Evolutionary conservation across 192 early-diverging fungal genomes (phyloP).

Genomic region (Coemansia guatemalensis): DNA sequence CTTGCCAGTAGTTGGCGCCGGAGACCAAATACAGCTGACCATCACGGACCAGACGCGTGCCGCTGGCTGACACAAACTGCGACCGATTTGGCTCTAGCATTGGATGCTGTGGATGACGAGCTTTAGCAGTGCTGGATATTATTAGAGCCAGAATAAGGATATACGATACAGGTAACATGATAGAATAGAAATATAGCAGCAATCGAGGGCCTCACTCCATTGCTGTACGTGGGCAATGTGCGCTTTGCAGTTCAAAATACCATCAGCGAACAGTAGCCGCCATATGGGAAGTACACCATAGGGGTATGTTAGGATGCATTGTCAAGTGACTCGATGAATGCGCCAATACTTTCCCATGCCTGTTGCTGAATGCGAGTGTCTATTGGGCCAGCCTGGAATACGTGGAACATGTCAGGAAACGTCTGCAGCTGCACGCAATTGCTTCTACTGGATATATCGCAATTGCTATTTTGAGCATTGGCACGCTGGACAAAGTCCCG

Average conservation of each 20-base stretch:
- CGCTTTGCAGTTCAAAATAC: background rate
- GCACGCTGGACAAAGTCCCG: constrained; percentile 30
- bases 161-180: too few relatives aligned
- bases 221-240: background rate
- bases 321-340: constrained; percentile 15
- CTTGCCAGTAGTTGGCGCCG: constrained; percentile 75
- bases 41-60: constrained; percentile 36
- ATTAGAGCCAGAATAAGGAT: too few relatives aligned
- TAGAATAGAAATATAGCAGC: too few relatives aligned
- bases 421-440: constrained; percentile 8
- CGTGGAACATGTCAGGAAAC: constrained; percentile 38
- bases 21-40: constrained; percentile 36
- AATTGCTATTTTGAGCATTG: background rate
- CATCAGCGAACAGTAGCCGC: too few relatives aligned
- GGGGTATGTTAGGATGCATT: too few relatives aligned
- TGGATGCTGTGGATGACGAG: background rate
- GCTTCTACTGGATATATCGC: background rate
- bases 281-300: too few relatives aligned
- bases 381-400: constrained; percentile 25
- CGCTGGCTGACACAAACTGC: constrained; percentile 49
- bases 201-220: background rate
- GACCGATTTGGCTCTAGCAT: background rate
- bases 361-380: background rate
- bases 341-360: constrained; percentile 15
- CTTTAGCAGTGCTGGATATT: background rate